Conservation (phyloP, 2,329 filamentous ascomycete species). For the Penicillium corylophilum region DNA sequence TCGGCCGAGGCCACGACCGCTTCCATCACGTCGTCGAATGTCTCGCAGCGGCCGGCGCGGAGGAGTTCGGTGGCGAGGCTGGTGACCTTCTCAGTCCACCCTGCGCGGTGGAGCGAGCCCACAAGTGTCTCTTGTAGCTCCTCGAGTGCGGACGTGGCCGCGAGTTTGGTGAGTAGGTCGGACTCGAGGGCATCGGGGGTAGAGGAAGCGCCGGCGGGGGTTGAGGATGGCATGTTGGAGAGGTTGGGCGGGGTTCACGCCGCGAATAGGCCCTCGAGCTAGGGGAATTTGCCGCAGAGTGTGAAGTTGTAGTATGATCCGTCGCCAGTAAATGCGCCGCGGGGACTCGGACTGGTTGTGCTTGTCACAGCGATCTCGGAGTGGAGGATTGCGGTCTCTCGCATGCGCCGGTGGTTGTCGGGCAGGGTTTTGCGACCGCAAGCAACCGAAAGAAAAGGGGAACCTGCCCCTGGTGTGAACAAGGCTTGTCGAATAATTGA, state of each 20-base stretch:
- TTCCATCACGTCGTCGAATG: slow-evolving; percentile 56
- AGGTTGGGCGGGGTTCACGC: slow-evolving; percentile 4
- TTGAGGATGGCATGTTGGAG: slow-evolving; percentile 21
- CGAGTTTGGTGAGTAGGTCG: slow-evolving; percentile 46
- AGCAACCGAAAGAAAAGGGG: slow-evolving; percentile 5
- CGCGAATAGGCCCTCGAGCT: background rate
- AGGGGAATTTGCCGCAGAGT: background rate
- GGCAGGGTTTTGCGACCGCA: slow-evolving; percentile 2
- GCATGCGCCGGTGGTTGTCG: slow-evolving; percentile 11
- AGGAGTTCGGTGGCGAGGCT: slow-evolving; percentile 57
- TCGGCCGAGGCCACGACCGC: slow-evolving; percentile 51
- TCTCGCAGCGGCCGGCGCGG: slow-evolving; percentile 57
- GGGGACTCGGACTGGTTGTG: background rate
- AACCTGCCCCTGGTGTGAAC: slow-evolving; percentile 14
- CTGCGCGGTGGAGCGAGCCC: slow-evolving; percentile 56
- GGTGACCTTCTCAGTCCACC: slow-evolving; percentile 59
- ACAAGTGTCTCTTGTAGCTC: slow-evolving; percentile 56
- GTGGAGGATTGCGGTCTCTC: slow-evolving; percentile 1
- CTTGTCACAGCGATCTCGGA: slow-evolving; percentile 2
- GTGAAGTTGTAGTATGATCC: background rate
- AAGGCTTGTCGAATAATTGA: background rate
- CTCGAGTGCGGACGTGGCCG: slow-evolving; percentile 51
- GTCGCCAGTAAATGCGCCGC: background rate
- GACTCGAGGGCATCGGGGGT: slow-evolving; percentile 43
- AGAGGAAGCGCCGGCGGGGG: slow-evolving; percentile 22